phyloP scores from a whole-genome alignment of 2,329 filamentous ascomycete species.

The Xylaria arbuscula region DNA sequence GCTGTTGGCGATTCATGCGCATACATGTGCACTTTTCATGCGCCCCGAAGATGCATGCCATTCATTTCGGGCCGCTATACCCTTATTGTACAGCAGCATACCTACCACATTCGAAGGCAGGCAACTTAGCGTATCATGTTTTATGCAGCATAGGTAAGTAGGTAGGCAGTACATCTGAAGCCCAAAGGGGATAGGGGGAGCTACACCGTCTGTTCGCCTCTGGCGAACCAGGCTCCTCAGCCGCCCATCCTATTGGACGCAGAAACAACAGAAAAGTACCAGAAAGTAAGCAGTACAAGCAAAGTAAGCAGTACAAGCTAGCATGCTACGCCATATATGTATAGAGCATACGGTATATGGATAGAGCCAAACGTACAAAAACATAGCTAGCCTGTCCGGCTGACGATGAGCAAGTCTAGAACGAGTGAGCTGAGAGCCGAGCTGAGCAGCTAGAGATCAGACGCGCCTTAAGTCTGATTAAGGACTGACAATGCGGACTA shows the following conservation, averaged over 20 bases:
- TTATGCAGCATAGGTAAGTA: not conserved
- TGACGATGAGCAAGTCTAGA: not conserved
- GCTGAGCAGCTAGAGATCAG: slow-evolving; percentile 3
- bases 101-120: not conserved
- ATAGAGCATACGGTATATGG: too few species aligned
- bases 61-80: slow-evolving; percentile 1
- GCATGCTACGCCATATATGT: not conserved
- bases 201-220: not conserved
- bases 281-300: not conserved
- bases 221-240: not conserved
- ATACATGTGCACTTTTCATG: not conserved
- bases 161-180: not conserved
- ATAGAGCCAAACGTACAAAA: not conserved
- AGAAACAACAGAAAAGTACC: too few species aligned
- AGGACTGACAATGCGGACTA: not conserved
- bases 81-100: too few species aligned
- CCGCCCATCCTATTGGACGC: not conserved
- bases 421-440: slow-evolving; percentile 12
- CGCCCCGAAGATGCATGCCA: not conserved
- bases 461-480: not conserved
- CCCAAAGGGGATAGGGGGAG: not conserved
- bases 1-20: not conserved
- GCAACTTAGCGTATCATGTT: not conserved
- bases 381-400: not conserved
- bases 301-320: not conserved